Conservation (phyloP, 1,284 basidiomycete genomes). For the Phellopilus nigrolimitatus region DNA sequence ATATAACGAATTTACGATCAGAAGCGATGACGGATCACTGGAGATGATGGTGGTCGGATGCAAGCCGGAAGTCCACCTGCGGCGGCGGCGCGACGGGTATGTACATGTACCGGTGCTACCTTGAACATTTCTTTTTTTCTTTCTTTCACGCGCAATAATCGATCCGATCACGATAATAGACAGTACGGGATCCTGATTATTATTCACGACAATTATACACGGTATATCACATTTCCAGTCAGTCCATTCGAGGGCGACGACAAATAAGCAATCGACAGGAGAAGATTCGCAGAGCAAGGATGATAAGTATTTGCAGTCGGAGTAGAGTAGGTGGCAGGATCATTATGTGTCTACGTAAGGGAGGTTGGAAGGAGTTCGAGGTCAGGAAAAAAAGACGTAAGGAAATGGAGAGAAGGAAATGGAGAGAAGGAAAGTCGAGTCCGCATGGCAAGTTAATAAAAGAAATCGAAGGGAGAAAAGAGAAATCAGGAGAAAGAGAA, state of each 20-base stretch:
- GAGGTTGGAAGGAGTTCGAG: background rate
- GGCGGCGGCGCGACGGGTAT: no score
- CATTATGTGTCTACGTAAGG: constrained; percentile 18
- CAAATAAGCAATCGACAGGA: background rate
- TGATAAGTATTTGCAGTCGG: constrained; percentile 8
- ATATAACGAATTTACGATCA: no score
- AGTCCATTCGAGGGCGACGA: background rate
- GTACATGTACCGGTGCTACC: no score
- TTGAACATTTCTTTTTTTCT: no score
- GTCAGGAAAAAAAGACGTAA: background rate
- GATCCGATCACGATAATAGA: no score
- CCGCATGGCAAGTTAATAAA: background rate
- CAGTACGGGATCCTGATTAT: no score
- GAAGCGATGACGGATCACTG: no score
- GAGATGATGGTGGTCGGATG: no score
- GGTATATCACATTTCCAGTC: no score
- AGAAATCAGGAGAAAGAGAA: constrained; percentile 1
- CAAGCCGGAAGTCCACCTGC: no score
- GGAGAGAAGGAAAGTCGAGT: background rate
- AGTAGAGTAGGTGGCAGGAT: constrained; percentile 8
- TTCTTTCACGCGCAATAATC: no score
- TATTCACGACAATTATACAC: constrained; percentile 3
- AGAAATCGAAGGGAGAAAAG: background rate
- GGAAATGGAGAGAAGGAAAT: background rate
- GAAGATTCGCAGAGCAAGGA: background rate